A percentile compares a stretch with the other conserved stretches of the same genome.
These are phyloP conservation scores for Leishmania mexicana DNA, from an alignment of 208 protist species.

Conservation along the genomic window DNA sequence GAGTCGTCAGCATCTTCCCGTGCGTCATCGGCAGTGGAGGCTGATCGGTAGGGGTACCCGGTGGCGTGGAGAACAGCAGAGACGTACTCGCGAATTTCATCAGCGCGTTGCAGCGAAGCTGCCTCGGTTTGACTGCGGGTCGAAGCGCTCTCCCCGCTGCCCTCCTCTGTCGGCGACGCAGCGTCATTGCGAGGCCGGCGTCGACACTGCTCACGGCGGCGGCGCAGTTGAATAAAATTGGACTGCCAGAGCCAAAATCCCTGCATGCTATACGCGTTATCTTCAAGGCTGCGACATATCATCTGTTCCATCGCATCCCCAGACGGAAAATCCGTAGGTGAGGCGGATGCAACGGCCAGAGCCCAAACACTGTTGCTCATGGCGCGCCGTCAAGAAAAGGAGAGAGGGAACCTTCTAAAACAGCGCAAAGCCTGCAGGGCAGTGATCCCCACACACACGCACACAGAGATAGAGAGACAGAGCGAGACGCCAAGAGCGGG, in stretches of 20 bases:
- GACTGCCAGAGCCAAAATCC: slow-evolving; percentile 43
- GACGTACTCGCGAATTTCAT: slow-evolving; percentile 28
- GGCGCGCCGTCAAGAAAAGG: neutral
- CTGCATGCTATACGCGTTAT: slow-evolving; percentile 37
- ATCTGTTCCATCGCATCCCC: slow-evolving; percentile 31
- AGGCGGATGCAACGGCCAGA: neutral
- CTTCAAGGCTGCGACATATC: slow-evolving; percentile 30
- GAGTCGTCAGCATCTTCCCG: neutral
- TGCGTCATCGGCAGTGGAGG: slow-evolving; percentile 1
- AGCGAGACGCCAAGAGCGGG: neutral
- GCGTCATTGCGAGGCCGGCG: slow-evolving; percentile 20
- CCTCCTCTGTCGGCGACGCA: neutral
- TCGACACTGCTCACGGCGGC: slow-evolving; percentile 23
- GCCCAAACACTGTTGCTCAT: slow-evolving; percentile 25
- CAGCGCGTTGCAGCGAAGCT: slow-evolving; percentile 15
- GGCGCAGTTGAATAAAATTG: slow-evolving; percentile 27
- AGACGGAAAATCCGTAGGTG: slow-evolving; percentile 8
- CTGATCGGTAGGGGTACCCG: slow-evolving; percentile 24
- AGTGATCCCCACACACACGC: neutral
- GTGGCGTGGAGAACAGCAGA: slow-evolving; percentile 32
- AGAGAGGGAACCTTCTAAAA: slow-evolving; percentile 2
- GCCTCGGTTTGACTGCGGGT: slow-evolving; percentile 10
- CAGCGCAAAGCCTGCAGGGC: neutral
- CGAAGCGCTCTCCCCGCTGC: neutral
- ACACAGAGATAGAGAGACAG: neutral